phyloP scores from a whole-genome alignment of 2,329 filamentous ascomycete genomes.

The Plenodomus lindquistii region DNA sequence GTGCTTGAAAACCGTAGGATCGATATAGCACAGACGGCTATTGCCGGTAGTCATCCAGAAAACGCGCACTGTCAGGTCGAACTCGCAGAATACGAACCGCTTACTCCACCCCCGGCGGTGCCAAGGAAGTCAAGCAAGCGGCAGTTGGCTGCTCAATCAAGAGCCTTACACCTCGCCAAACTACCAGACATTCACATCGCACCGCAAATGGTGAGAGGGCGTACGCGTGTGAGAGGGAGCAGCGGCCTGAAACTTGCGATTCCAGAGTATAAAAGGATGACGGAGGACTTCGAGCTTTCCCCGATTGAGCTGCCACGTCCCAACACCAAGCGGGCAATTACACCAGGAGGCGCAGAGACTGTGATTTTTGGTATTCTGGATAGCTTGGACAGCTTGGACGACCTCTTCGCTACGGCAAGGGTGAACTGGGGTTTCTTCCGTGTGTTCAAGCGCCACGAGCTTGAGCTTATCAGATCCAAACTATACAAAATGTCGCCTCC shows the following conservation, averaged over 20 bases:
- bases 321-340: conserved; percentile 40
- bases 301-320: conserved; percentile 23
- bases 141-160: conserved; percentile 22
- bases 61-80: background rate
- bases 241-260: conserved; percentile 30
- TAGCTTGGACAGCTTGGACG: conserved; percentile 54
- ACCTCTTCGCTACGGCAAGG: conserved; percentile 59
- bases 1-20: background rate
- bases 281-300: conserved; percentile 25
- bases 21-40: background rate
- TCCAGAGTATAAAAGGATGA: conserved; percentile 23
- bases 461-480: conserved; percentile 56
- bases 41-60: background rate
- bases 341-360: conserved; percentile 51
- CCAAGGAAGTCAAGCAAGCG: conserved; percentile 50
- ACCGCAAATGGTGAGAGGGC: conserved; percentile 28
- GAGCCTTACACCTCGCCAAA: conserved; percentile 23
- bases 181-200: conserved; percentile 37
- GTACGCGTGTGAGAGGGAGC: conserved; percentile 12
- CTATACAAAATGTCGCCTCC: conserved; percentile 59
- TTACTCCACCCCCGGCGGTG: conserved; percentile 36
- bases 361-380: conserved; percentile 58
- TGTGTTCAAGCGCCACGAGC: conserved; percentile 61
- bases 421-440: conserved; percentile 61
- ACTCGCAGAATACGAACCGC: background rate